A percentile compares a stretch with the other conserved stretches of the same genome.
phyloP scores from a whole-genome alignment of 176 grass and related monocot species.

The Carex scoparia region DNA sequence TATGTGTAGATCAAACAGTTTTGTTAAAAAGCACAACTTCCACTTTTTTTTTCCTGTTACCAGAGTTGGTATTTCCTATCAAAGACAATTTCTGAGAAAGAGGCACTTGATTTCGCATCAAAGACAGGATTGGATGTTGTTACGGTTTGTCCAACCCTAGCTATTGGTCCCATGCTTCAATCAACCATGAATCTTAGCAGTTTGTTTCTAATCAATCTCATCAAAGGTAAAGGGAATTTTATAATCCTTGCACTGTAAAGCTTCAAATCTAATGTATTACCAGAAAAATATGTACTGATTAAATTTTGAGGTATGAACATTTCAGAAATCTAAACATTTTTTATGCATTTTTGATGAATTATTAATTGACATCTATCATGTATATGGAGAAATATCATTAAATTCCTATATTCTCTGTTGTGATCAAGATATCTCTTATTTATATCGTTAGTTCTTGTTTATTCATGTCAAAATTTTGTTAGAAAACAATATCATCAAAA shows the following conservation, averaged over 20 bases:
- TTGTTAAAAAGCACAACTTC: background rate
- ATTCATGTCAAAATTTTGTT: background rate
- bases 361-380: background rate
- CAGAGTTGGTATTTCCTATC: conserved; percentile 64
- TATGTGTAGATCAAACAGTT: background rate
- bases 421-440: background rate
- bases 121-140: conserved; percentile 37
- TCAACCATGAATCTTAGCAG: conserved; percentile 49
- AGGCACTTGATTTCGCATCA: conserved; percentile 26
- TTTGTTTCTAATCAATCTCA: conserved; percentile 24
- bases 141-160: conserved; percentile 47
- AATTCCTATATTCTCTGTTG: background rate
- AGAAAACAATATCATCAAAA: background rate
- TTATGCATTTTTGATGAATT: background rate
- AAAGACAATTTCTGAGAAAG: conserved; percentile 48
- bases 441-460: background rate
- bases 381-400: background rate
- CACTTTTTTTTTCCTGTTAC: background rate
- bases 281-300: background rate
- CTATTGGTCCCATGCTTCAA: conserved; percentile 56
- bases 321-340: background rate
- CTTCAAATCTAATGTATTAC: background rate
- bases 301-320: background rate
- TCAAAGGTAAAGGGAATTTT: conserved; percentile 30
- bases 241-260: background rate